phyloP scores from a whole-genome alignment of 208 protist species.

The Trypanosoma cruzi region DNA sequence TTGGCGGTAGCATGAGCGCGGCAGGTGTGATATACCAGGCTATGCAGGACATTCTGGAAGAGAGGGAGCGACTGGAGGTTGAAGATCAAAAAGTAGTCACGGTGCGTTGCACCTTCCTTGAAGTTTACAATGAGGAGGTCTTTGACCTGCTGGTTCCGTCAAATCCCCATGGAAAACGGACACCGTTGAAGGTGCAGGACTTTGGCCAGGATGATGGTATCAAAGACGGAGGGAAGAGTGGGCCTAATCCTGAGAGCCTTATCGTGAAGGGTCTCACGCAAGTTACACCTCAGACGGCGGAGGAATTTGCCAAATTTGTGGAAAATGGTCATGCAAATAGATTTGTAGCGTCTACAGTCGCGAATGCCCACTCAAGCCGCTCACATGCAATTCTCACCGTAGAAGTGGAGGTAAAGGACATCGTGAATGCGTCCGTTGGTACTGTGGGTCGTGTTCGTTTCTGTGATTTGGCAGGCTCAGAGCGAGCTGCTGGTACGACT shows the following conservation, averaged over 20 bases:
- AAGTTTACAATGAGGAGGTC: conserved; percentile 92
- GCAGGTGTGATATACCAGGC: conserved; percentile 84
- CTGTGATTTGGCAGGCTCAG: conserved; percentile 89
- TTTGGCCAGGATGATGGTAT: conserved; percentile 13
- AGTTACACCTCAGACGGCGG: conserved; percentile 47
- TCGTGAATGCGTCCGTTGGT: conserved; percentile 18
- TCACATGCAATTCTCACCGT: conserved; percentile 92
- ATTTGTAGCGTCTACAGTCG: conserved; percentile 66
- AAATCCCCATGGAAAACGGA: conserved; percentile 26
- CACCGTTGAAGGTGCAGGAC: conserved; percentile 63
- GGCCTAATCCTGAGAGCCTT: conserved; percentile 41
- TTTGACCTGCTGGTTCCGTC: conserved; percentile 64
- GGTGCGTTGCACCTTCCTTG: conserved; percentile 74
- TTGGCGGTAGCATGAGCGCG: conserved; percentile 68
- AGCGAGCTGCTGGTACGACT: conserved; percentile 81
- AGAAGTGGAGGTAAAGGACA: conserved; percentile 67
- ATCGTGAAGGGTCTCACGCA: conserved; percentile 65
- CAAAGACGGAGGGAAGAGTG: neutral
- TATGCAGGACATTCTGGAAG: conserved; percentile 78
- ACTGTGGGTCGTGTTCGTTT: conserved; percentile 86
- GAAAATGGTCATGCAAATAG: conserved; percentile 73
- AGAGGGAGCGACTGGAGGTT: conserved; percentile 60
- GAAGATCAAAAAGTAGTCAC: conserved; percentile 55
- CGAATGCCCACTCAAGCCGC: conserved; percentile 86
- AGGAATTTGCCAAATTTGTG: conserved; percentile 69